Evolutionary conservation across 495 filamentous ascomycete species (phyloP), one percentile per base, ranked within the genome.

Genomic region (Penicillium longicatenatum): DNA sequence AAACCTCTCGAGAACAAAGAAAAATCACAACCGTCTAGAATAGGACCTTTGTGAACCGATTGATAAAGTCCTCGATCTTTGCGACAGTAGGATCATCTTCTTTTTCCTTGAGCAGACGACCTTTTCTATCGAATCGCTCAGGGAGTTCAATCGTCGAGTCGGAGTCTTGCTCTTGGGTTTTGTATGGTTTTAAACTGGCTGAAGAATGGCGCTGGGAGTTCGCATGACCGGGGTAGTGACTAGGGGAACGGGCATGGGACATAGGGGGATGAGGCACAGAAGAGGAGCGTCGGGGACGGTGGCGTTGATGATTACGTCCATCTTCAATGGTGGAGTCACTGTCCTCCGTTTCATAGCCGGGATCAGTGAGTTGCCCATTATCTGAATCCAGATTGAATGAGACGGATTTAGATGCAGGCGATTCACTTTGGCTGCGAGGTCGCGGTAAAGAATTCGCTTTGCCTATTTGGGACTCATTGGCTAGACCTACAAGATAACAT

Each of bases 121-220:
- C 87, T 4, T 86, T 71, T 7, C 71, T 60, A 58, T 91, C 87
- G 58, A 92, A 91, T 0, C 89, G 79, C 43, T 84, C 80, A 0
- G 89, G 89, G 0, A 92, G 61, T 7, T 82, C 79, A 33, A 82
- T 68, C 4, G 80, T 82, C 22, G 78, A 71, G 24, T 82, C 79
- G 3, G 74, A 75, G 42, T 72, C 72, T 1, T 71, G 71, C 31
- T 71, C 53, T 17, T 53, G 44, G 19, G 22, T 4, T 22, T 50
- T 54, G 2, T 54, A 29, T 58, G 61, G 57, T 42, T 55, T 58
- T 52, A 51, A 52, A 43, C 55, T 43, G 42, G 33, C 35, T 12
- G 46, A 30, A 56, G 62, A 20, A 57, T 49, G 45, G 19, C 24
- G 49, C 21, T 31, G 31, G 12, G 20, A 14, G 21, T 61, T 52